Conservation (phyloP, 2,329 filamentous ascomycete species). For the Colletotrichum agaves region DNA sequence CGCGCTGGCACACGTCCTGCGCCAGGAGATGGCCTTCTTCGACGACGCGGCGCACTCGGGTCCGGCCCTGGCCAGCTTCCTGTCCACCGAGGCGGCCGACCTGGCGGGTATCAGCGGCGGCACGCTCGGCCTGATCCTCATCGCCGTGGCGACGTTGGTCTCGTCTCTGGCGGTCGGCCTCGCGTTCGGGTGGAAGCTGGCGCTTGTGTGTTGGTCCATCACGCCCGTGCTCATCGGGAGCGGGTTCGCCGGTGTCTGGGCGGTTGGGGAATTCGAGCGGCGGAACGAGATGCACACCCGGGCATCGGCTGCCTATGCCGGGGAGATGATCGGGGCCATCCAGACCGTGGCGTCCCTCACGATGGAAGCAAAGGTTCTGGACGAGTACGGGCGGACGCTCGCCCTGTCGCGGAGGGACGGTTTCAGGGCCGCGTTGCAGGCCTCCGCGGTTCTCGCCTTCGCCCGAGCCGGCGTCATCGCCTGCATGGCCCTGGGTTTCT, state of each 20-base stretch:
- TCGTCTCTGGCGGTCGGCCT: slow-evolving; percentile 40
- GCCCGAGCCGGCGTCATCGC: slow-evolving; percentile 46
- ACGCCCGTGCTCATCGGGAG: slow-evolving; percentile 30
- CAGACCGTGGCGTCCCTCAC: slow-evolving; percentile 55
- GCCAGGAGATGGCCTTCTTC: slow-evolving; percentile 56
- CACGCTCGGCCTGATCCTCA: slow-evolving; percentile 55
- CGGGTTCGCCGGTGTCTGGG: slow-evolving; percentile 53
- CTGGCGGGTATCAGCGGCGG: slow-evolving; percentile 58
- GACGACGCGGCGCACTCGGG: slow-evolving; percentile 47
- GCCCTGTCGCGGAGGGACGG: slow-evolving; percentile 37
- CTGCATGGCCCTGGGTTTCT: slow-evolving; percentile 49
- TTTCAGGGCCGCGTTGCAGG: slow-evolving; percentile 34
- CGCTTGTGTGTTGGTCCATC: slow-evolving; percentile 46
- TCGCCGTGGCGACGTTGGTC: slow-evolving; percentile 51
- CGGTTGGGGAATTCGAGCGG: slow-evolving; percentile 56
- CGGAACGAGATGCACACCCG: slow-evolving; percentile 52
- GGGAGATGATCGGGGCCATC: slow-evolving; percentile 58
- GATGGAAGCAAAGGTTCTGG: slow-evolving; percentile 44
- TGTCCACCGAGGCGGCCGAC: slow-evolving; percentile 50
- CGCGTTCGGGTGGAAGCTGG: slow-evolving; percentile 52
- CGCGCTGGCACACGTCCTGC: slow-evolving; percentile 43
- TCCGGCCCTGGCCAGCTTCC: slow-evolving; percentile 46
- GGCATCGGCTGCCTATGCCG: slow-evolving; percentile 55
- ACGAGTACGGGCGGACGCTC: slow-evolving; percentile 46
- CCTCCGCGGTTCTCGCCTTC: slow-evolving; percentile 43